Evolutionary conservation across 2,329 filamentous ascomycete species (phyloP).

Genomic region (Purpureocillium lavendulum): DNA sequence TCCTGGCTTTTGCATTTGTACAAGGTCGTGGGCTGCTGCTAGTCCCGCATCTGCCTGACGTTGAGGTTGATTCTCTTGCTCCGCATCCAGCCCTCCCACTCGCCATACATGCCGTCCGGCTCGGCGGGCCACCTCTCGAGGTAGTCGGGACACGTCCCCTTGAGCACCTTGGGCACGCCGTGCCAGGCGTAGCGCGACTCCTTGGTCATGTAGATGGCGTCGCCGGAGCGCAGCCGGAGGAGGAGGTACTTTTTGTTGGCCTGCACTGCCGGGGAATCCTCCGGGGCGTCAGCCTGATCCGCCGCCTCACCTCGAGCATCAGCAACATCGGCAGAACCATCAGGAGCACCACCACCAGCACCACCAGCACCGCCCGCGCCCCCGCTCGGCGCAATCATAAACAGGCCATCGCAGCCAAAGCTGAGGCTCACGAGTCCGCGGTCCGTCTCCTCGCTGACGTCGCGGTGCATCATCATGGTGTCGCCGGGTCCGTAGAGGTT

Average conservation of each 20-base stretch:
- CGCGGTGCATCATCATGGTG: slow-evolving; percentile 84
- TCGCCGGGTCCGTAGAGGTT: slow-evolving; percentile 90
- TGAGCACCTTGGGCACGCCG: slow-evolving; percentile 80
- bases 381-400: slow-evolving; percentile 64
- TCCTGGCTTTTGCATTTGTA: not conserved
- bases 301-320: no score
- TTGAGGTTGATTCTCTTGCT: slow-evolving; percentile 88
- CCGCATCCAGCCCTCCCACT: slow-evolving; percentile 82
- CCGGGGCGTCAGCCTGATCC: no score
- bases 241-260: slow-evolving; percentile 42
- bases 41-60: slow-evolving; percentile 75
- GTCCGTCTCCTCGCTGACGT: slow-evolving; percentile 80
- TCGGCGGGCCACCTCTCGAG: slow-evolving; percentile 66
- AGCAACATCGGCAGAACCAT: slow-evolving; percentile 9
- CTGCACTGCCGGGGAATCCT: slow-evolving; percentile 5
- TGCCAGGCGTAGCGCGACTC: slow-evolving; percentile 87
- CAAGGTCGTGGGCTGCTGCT: not conserved
- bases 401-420: slow-evolving; percentile 82
- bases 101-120: slow-evolving; percentile 43
- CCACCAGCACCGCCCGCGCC: slow-evolving; percentile 11
- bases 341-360: no score
- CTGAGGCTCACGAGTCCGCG: slow-evolving; percentile 77
- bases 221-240: slow-evolving; percentile 70
- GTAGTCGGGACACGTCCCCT: slow-evolving; percentile 68
- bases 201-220: slow-evolving; percentile 83